Base-by-base conservation (phyloP, 495 filamentous ascomycete species). In the Letharia columbiana region DNA sequence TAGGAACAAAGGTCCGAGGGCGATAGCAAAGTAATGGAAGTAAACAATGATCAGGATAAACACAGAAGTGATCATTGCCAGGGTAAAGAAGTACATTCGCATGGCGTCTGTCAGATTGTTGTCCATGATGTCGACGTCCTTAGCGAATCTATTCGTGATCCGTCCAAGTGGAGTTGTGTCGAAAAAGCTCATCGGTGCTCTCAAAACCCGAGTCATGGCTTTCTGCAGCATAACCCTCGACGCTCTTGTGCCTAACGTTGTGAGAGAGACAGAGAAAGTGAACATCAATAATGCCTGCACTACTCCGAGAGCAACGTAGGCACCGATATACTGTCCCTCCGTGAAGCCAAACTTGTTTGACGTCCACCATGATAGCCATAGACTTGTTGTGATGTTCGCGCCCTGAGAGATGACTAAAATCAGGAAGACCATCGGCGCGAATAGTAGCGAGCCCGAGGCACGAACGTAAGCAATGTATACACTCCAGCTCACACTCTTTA, bases 151-250 rank as follows among this genome's bases (percentile, higher is more conserved):
- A 73, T 98, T 98, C 12, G 91, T 94, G 73, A 98, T 96, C 35
- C 94, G 87, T n/a, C 94, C 94, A 1, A 97, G 79, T 2, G 94
- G 94, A 0, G 94, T 98, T 0, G 93, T 97, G 69, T 97, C 94
- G 78, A 98, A 97, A 80, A 98, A 98, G 6, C 88, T 87, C 92
- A 98, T 96, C 0, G 94, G 94, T 0, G 94, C 93, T 59, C 92
- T 84, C 50, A 98, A 80, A 1, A 91, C 89, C 54, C 88, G 84
- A 15, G 76, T 82, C 77, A 97, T 89, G 33, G 94, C 92, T n/a
- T 85, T 78, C 15, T 88, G 83, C 52, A 97, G 82, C 82, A 98
- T 91, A n/a, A 81, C 82, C 74, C 87, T 91, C 72, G 88, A 91
- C 9, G 92, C 83, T 13, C 80, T 85, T 1, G 93, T 96, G 49